Evolutionary conservation across 2,329 filamentous ascomycete species (phyloP).

Genomic region (Cladosporium sp.): DNA sequence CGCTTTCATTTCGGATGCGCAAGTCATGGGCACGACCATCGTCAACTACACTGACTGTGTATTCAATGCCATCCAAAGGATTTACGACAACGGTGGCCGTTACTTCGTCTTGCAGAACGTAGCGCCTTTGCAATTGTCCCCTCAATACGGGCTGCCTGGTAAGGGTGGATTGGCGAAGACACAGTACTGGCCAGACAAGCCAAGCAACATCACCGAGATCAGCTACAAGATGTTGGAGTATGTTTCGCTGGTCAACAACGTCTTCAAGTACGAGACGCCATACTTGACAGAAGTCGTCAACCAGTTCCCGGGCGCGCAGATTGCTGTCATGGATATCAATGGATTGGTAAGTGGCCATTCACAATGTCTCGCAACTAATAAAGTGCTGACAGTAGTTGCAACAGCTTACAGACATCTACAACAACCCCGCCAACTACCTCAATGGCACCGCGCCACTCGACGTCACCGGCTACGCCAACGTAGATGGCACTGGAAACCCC

Average conservation of each 20-base stretch:
- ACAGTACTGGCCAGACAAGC: slow-evolving; percentile 51
- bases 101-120: slow-evolving; percentile 72
- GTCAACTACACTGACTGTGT: slow-evolving; percentile 68
- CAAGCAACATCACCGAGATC: slow-evolving; percentile 51
- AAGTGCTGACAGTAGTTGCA: neutral
- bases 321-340: slow-evolving; percentile 69
- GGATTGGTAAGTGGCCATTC: slow-evolving; percentile 46
- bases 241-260: slow-evolving; percentile 52
- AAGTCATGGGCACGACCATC: slow-evolving; percentile 60
- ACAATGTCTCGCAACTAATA: neutral
- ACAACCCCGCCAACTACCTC: slow-evolving; percentile 61
- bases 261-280: slow-evolving; percentile 54
- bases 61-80: slow-evolving; percentile 60
- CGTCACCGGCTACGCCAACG: slow-evolving; percentile 58
- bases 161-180: slow-evolving; percentile 46
- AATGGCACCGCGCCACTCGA: slow-evolving; percentile 63
- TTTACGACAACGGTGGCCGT: slow-evolving; percentile 67
- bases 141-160: slow-evolving; percentile 60
- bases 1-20: slow-evolving; percentile 66
- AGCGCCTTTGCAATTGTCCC: slow-evolving; percentile 65
- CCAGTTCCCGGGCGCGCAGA: slow-evolving; percentile 55
- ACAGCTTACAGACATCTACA: slow-evolving; percentile 63
- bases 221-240: slow-evolving; percentile 54
- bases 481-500: slow-evolving; percentile 38
- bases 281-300: slow-evolving; percentile 45